Conservation (phyloP, 805 yeast genomes). For the Candida schatavii region DNA sequence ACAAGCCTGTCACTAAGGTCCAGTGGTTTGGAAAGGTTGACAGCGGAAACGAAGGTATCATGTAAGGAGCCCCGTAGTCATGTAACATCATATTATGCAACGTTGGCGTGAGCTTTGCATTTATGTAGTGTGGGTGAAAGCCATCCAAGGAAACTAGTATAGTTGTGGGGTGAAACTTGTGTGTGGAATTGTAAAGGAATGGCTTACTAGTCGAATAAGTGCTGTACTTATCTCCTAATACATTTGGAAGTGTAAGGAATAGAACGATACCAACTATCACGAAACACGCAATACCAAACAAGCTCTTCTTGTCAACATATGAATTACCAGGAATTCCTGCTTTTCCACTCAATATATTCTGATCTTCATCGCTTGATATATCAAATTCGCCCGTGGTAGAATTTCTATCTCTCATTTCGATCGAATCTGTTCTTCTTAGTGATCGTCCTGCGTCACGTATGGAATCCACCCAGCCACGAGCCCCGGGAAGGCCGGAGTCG, state of each 20-base stretch:
- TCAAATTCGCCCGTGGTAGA: constrained; percentile 1
- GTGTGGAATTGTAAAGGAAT: constrained; percentile 57
- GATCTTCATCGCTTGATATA: constrained; percentile 5
- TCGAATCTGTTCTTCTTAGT: neutral
- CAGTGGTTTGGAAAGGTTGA: constrained; percentile 92
- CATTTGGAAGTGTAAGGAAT: neutral
- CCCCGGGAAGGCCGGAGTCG: constrained; percentile 6
- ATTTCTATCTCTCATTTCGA: neutral
- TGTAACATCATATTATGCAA: constrained; percentile 55
- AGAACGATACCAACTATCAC: neutral
- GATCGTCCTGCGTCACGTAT: constrained; percentile 2
- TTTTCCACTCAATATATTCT: constrained; percentile 1
- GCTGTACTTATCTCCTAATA: neutral
- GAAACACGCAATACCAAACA: neutral
- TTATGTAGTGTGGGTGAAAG: constrained; percentile 85
- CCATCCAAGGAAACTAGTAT: constrained; percentile 81
- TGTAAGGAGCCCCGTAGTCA: constrained; percentile 69
- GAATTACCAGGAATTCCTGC: neutral
- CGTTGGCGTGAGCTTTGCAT: constrained; percentile 63
- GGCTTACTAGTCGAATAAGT: constrained; percentile 12
- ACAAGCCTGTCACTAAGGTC: constrained; percentile 83
- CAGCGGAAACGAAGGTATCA: constrained; percentile 85
- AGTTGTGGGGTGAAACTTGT: constrained; percentile 73
- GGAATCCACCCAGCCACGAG: neutral
- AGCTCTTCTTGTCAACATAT: neutral